Percentiles rank a stretch among this genome's conserved stretches.
Evolutionary conservation across 345 rosid species (phyloP).

Genomic region (Euphorbia pulcherrima): DNA sequence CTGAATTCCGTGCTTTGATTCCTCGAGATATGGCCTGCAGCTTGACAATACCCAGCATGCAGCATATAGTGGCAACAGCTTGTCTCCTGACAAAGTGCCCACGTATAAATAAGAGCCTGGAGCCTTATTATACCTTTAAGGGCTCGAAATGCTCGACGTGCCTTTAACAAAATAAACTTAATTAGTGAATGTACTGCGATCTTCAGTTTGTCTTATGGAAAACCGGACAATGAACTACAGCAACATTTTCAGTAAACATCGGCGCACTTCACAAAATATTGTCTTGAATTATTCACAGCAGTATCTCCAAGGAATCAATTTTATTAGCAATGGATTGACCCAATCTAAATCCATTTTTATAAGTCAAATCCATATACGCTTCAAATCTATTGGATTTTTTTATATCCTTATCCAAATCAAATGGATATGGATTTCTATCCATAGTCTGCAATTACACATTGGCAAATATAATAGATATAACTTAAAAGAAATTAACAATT

Average conservation of each 20-base stretch:
- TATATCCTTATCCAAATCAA: no score
- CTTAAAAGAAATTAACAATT: no score
- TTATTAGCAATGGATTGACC: not conserved
- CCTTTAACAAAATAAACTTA: slow-evolving; percentile 47
- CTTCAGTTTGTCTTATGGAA: not conserved
- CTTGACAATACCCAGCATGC: slow-evolving; percentile 77
- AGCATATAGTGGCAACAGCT: slow-evolving; percentile 71
- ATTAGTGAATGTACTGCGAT: slow-evolving; percentile 26
- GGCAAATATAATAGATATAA: no score
- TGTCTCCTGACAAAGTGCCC: slow-evolving; percentile 95
- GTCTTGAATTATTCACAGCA: not conserved
- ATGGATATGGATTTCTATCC: no score
- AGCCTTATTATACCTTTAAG: slow-evolving; percentile 97
- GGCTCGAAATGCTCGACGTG: slow-evolving; percentile 87
- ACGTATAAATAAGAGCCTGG: slow-evolving; percentile 88
- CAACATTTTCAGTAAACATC: not conserved
- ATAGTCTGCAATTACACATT: no score
- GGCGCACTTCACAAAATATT: not conserved
- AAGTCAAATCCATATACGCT: no score
- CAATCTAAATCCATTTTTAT: no score
- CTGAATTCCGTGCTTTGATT: slow-evolving; percentile 51
- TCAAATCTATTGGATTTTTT: no score
- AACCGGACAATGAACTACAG: not conserved
- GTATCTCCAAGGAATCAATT: not conserved
- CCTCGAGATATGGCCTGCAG: slow-evolving; percentile 81